Evolutionary conservation across 2,329 filamentous ascomycete genomes (phyloP), one percentile per base, ranked within the genome.

Genomic region (Pseudogymnoascus pannorum): DNA sequence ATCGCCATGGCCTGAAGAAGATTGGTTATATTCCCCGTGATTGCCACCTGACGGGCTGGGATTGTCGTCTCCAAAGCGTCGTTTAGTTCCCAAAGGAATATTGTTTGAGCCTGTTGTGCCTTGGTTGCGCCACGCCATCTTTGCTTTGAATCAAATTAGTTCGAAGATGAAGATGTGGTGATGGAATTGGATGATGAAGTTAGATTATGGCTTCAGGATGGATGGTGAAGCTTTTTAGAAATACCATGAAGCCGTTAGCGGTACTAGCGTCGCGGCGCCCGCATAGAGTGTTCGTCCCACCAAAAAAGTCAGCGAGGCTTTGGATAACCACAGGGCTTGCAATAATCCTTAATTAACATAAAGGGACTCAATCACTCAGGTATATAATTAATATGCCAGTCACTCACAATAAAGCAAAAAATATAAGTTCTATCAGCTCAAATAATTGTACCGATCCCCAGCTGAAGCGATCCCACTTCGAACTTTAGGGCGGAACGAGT

Each of bases 51-150:
- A 66, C 62, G 72, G 72, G 48, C 75, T 69, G 65, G 71, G 72
- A 57, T 68, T 69, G 42, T 88, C 84, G 57, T 84, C 89, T 64
- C 86, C 88, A 69, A 95, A 92, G 64, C 92, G 89, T 70, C 89
- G 86, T 67, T 86, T 83, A 69, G 86, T 95, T 59, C 94, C 94
- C 64, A 99, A 79, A 64, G 94, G 94, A 70, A 99, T 96, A 72
- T 97, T 97, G 77, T 99, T 99, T 48, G 95, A 97, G 59, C 94
- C 94, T 18, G 94, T 99, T 74, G 96, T 96, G 69, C 94, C 94
- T 75, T 87, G 85, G 62, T 77, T 84, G 35, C 63, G 62, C 85
- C 85, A 87, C 71, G 85, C 79, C 85, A 88, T 87, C 5, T 66
- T 78, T 70, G 64, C 18, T 11, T 58, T 29, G 8, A 33, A 6